A percentile compares a stretch with the other conserved stretches of the same genome.
Conservation (phyloP, 2,329 filamentous ascomycete genomes). For the Ophiostoma pallidulum region DNA sequence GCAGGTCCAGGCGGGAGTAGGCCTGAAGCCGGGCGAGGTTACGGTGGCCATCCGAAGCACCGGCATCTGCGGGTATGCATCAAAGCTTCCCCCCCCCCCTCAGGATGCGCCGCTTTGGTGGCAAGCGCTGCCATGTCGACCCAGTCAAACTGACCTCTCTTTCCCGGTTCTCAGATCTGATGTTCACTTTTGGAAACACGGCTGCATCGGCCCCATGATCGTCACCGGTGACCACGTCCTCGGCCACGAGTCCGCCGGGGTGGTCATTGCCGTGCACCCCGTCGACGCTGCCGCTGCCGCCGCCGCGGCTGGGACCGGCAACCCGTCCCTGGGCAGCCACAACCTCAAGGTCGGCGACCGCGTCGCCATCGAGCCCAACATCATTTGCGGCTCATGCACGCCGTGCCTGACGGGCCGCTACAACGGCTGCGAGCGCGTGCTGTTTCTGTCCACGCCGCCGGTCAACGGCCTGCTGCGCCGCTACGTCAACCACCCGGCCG, state of each 20-base stretch:
- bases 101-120: too few species aligned
- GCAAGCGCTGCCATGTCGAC: too few species aligned
- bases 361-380: conserved; percentile 87
- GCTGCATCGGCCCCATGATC: conserved; percentile 93
- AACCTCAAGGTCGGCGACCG: conserved; percentile 74
- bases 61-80: conserved; percentile 81
- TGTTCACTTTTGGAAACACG: conserved; percentile 95
- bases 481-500: conserved; percentile 89
- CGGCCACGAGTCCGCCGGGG: conserved; percentile 86
- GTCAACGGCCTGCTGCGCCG: conserved; percentile 77
- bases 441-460: conserved; percentile 85
- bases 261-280: conserved; percentile 66
- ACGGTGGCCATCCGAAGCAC: conserved; percentile 86
- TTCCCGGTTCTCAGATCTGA: conserved; percentile 58
- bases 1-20: conserved; percentile 55
- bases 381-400: conserved; percentile 85
- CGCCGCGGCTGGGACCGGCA: too few species aligned
- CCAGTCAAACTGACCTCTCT: conserved; percentile 3
- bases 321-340: conserved; percentile 54
- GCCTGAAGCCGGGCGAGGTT: conserved; percentile 72
- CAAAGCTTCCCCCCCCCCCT: conserved; percentile 13
- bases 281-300: conserved; percentile 24
- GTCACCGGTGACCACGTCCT: conserved; percentile 83
- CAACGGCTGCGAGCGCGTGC: conserved; percentile 82
- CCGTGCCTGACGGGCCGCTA: conserved; percentile 87